Percentiles rank a stretch among this genome's conserved stretches.
These are phyloP conservation scores for Peziza echinospora DNA, from an alignment of 495 filamentous ascomycete species.

Conservation along the genomic window DNA sequence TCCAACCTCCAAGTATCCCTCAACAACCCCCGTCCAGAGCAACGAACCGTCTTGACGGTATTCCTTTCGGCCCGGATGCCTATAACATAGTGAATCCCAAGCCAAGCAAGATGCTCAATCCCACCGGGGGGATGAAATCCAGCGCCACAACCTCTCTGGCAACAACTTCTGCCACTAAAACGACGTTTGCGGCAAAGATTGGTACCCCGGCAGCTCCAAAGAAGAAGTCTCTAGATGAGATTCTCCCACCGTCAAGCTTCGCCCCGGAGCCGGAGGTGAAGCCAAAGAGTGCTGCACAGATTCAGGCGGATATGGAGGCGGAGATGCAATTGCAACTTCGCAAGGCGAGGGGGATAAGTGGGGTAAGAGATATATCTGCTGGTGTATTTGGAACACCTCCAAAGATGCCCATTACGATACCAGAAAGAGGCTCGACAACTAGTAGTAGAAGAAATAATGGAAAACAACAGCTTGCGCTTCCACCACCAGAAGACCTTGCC, in stretches of 20 bases:
- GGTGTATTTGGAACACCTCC: conserved; percentile 8
- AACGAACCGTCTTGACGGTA: conserved; percentile 19
- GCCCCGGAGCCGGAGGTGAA: conserved; percentile 82
- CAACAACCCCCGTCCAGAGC: neutral
- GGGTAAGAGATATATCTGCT: conserved; percentile 9
- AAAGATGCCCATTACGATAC: conserved; percentile 3
- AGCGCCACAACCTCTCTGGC: conserved; percentile 20
- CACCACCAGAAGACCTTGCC: neutral
- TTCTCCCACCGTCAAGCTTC: conserved; percentile 76
- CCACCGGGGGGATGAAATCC: conserved; percentile 66
- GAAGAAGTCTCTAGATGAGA: conserved; percentile 34
- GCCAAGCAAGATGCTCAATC: conserved; percentile 43
- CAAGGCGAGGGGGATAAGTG: conserved; percentile 10
- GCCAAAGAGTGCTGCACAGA: conserved; percentile 19
- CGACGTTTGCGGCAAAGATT: neutral
- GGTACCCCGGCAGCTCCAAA: neutral
- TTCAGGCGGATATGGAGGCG: conserved; percentile 13
- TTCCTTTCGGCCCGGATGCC: conserved; percentile 78
- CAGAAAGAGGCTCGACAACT: conserved; percentile 15
- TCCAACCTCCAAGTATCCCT: neutral
- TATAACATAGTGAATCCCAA: conserved; percentile 59
- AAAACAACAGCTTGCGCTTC: neutral
- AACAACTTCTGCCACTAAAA: neutral
- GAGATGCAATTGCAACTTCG: conserved; percentile 12
- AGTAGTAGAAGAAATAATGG: conserved; percentile 12